Conservation (phyloP, 139 green algal species). For the Coelastrella sp. region DNA sequence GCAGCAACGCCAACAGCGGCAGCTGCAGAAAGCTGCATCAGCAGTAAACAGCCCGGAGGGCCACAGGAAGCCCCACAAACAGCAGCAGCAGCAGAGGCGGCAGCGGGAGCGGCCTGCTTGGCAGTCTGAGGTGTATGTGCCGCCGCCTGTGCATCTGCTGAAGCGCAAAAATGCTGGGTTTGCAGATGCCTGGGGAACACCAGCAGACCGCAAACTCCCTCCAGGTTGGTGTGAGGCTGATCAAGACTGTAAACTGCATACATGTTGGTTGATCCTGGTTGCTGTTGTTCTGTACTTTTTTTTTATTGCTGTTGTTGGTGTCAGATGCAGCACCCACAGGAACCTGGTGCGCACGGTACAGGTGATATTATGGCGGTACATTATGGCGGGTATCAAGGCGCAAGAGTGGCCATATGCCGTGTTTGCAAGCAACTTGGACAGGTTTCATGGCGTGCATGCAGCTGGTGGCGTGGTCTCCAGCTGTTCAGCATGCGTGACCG, state of each 20-base stretch:
- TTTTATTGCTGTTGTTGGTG: too few species aligned
- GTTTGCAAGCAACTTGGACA: too few species aligned
- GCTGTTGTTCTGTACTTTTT: too few species aligned
- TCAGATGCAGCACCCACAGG: too few species aligned
- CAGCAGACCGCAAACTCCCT: not conserved
- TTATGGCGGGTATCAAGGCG: too few species aligned
- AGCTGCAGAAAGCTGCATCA: not conserved
- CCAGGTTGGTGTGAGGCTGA: not conserved
- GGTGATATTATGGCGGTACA: too few species aligned
- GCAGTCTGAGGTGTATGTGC: constrained; percentile 30
- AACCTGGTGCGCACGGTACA: too few species aligned
- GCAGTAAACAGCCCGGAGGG: not conserved
- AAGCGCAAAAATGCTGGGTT: constrained; percentile 1
- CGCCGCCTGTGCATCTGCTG: not conserved
- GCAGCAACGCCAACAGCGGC: constrained; percentile 21
- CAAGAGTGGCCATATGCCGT: too few species aligned
- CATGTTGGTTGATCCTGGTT: too few species aligned
- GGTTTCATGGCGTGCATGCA: too few species aligned
- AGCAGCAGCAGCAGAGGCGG: constrained; percentile 25
- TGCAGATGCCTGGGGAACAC: not conserved
- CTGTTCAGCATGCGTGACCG: too few species aligned
- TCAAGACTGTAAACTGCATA: not conserved
- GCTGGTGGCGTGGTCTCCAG: too few species aligned
- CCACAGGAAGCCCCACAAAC: not conserved
- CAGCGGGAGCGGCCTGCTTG: not conserved